phyloP scores from a whole-genome alignment of 139 green algal species.

The Zygnema circumcarinatum region DNA sequence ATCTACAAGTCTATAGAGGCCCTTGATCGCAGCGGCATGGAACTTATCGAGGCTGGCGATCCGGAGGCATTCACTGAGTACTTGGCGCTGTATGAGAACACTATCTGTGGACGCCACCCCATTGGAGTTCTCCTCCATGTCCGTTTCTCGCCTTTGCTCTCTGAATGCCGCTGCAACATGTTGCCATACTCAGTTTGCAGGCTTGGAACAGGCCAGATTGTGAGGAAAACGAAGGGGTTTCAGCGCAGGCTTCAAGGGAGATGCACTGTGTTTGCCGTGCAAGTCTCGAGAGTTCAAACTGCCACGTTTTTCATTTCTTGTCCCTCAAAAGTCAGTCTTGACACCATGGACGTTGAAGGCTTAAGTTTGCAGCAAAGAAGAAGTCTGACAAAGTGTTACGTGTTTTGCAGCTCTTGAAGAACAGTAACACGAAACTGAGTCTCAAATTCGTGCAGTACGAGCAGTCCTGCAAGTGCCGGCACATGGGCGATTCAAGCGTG shows the following conservation, averaged over 20 bases:
- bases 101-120: conserved; percentile 94
- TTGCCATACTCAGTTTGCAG: not conserved
- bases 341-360: no score
- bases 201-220: not conserved
- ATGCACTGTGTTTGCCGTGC: no score
- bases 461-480: conserved; percentile 62
- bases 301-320: not conserved
- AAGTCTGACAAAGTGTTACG: not conserved
- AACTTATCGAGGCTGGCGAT: conserved; percentile 79
- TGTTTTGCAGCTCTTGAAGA: conserved; percentile 22
- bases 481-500: conserved; percentile 54
- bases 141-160: conserved; percentile 22
- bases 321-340: no score
- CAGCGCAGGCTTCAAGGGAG: not conserved
- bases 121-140: conserved; percentile 88
- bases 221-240: not conserved
- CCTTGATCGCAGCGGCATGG: conserved; percentile 87
- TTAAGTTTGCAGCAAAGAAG: no score
- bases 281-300: not conserved
- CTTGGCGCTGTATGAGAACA: conserved; percentile 80
- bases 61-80: conserved; percentile 75
- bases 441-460: conserved; percentile 64
- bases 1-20: conserved; percentile 87
- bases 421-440: not conserved
- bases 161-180: not conserved